Base-by-base conservation (phyloP, 2,329 filamentous ascomycete species). In the Neonectria sp. region DNA sequence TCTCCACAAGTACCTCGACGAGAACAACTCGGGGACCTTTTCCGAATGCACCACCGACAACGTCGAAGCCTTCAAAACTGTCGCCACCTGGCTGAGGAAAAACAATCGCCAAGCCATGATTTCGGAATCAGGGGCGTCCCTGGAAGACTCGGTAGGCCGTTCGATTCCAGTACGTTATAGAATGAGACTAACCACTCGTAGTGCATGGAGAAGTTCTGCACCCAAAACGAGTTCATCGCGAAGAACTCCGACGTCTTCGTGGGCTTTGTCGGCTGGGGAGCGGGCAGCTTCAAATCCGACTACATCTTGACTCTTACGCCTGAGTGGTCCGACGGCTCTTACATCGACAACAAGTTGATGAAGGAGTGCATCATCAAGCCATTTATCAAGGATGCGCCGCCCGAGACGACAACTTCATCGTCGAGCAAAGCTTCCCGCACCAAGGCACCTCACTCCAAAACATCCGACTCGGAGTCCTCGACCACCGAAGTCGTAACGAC, bases 1-100 rank as follows among this genome's bases (percentile, higher is more conserved):
- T 69, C 80, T 91, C 12, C 89, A 91, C 79, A 86, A 90, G 76
- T 91, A 90, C 74, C 83, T 91, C 4, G 88, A 90, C 71, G 81
- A 79, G 24, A 86, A 90, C 79, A 86, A 87, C 78, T 86, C 84
- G 8, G 89, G 89, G 43, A 86, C 84, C 0, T 79, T 86, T 68
- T 69, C 78, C 4, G 80, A 85, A 60, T 91, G 89, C 76, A 84
- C 84, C 2, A 87, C 84, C 3, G 82, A 90, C 71, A 88, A 88
- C 52, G 79, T 86, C 3, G 81, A 81, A 43, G 84, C 80, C 3
- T 88, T 90, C 74, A 76, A 77, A 24, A 79, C 79, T 0, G 77
- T 89, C 1, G 85, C 86, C 0, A 77, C 78, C 3, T 89, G 83
- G 63, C 69, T 90, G 59, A 78, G 85, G 57, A 69, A 78, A 24